Conservation (phyloP, 495 filamentous ascomycete genomes). For the Penicillium parvum region DNA sequence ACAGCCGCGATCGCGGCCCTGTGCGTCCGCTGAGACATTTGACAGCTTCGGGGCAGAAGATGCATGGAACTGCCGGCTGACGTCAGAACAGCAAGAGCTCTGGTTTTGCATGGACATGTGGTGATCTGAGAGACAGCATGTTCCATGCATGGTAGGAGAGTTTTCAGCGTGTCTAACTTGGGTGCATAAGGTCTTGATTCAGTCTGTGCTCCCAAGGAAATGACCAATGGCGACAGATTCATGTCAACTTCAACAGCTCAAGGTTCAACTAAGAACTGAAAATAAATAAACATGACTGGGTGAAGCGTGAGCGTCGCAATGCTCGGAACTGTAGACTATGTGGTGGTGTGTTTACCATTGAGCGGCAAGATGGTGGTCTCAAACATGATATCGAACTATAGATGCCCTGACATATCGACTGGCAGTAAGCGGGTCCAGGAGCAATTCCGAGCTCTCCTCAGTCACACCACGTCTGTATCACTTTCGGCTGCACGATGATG, state of each 20-base stretch:
- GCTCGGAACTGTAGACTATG: no score
- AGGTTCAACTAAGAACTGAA: no score
- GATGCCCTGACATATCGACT: background rate
- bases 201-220: no score
- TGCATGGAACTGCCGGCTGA: background rate
- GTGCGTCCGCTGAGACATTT: background rate
- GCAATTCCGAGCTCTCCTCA: background rate
- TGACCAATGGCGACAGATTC: no score
- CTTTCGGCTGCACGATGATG: background rate
- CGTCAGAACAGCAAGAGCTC: background rate
- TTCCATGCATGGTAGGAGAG: conserved; percentile 9
- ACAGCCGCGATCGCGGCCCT: background rate
- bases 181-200: background rate
- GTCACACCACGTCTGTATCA: background rate
- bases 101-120: conserved; percentile 8
- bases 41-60: conserved; percentile 1
- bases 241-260: no score
- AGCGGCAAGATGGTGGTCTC: no score
- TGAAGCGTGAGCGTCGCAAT: no score
- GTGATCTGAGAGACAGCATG: conserved; percentile 13
- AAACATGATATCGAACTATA: no score
- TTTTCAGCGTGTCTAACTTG: background rate
- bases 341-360: no score
- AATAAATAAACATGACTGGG: no score
- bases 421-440: background rate